These are phyloP conservation scores for Entoloma clypeatum DNA, from an alignment of 1,284 basidiomycete genomes.

Conservation along the genomic window DNA sequence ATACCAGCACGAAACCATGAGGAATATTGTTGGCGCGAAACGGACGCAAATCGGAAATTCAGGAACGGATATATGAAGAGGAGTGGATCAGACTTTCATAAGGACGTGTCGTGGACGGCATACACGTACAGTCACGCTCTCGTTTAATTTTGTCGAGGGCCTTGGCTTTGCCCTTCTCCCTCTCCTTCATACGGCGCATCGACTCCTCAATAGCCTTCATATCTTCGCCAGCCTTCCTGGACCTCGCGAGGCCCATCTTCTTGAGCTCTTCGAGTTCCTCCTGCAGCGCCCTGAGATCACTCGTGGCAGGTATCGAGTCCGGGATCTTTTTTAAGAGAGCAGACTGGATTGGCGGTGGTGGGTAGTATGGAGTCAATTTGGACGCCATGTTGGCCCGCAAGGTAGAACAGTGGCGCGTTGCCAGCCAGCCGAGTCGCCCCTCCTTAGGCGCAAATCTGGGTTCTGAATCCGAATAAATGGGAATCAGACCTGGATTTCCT, in stretches of 20 bases:
- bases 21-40: constrained; percentile 1
- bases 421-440: constrained; percentile 5
- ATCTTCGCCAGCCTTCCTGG: constrained; percentile 68
- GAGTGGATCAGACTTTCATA: constrained; percentile 13
- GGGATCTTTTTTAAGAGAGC: constrained; percentile 55
- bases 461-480: constrained; percentile 13
- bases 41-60: constrained; percentile 10
- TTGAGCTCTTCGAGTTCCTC: constrained; percentile 55
- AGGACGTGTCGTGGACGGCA: constrained; percentile 22
- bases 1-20: constrained; percentile 4
- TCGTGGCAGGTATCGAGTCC: constrained; percentile 63
- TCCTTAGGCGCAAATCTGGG: constrained; percentile 7
- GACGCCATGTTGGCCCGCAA: constrained; percentile 42
- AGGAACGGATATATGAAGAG: constrained; percentile 14
- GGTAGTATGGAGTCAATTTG: constrained; percentile 44
- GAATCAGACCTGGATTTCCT: constrained; percentile 13
- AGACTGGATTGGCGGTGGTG: constrained; percentile 46
- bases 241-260: constrained; percentile 52
- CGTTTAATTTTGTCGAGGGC: constrained; percentile 63
- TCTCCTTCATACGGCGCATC: constrained; percentile 67
- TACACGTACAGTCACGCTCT: constrained; percentile 66
- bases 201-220: constrained; percentile 64
- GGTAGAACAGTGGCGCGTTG: constrained; percentile 5
- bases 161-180: constrained; percentile 72
- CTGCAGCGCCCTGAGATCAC: constrained; percentile 67